phyloP scores from a whole-genome alignment of 306 rosid genomes.

The Prunus kanzakura region DNA sequence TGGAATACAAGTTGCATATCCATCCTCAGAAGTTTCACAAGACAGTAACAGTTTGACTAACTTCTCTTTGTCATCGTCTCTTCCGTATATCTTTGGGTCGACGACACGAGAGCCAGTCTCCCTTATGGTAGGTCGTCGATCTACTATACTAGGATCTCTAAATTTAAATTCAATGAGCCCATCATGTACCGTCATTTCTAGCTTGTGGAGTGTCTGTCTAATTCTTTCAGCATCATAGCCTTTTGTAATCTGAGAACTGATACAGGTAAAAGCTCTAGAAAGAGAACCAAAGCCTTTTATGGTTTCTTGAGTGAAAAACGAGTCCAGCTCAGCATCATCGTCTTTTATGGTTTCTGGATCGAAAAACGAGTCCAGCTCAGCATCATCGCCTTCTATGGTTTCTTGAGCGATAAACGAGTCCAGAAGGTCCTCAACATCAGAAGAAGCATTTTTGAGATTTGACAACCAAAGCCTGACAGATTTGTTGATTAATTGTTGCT shows the following conservation, averaged over 20 bases:
- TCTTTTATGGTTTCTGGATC: too few relatives aligned
- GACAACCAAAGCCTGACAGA: background rate
- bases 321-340: background rate
- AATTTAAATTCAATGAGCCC: background rate
- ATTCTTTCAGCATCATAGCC: background rate
- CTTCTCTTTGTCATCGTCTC: constrained; percentile 6
- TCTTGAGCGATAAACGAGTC: too few relatives aligned
- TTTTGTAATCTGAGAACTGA: too few relatives aligned
- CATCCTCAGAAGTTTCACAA: background rate
- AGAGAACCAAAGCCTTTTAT: too few relatives aligned
- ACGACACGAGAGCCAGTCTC: constrained; percentile 4
- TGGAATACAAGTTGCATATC: constrained; percentile 8
- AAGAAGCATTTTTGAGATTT: background rate
- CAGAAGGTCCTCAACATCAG: background rate
- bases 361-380: too few relatives aligned
- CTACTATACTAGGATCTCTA: background rate
- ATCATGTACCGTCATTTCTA: background rate
- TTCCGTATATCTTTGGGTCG: background rate
- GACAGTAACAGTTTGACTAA: background rate
- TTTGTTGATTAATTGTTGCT: background rate
- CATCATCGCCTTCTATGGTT: too few relatives aligned
- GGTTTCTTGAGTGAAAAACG: too few relatives aligned
- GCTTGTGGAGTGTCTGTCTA: background rate
- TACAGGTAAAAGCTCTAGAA: too few relatives aligned
- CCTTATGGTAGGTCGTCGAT: background rate